Conservation (phyloP, 2,329 filamentous ascomycete species). For the Cercospora beticola region DNA sequence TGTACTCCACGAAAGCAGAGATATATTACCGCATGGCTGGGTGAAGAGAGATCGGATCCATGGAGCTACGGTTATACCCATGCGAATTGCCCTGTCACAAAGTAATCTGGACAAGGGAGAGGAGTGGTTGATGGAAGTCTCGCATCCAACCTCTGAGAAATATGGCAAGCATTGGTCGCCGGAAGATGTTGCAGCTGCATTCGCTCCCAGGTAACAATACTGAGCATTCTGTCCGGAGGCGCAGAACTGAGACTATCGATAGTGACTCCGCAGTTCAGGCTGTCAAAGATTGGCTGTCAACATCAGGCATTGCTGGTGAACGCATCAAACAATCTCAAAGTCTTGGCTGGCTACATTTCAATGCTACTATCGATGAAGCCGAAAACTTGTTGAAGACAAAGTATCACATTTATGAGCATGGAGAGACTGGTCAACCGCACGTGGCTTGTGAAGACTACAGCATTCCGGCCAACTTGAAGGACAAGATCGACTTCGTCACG, state of each 20-base stretch:
- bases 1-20: conserved; percentile 36
- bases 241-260: conserved; percentile 38
- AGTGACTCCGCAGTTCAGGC: conserved; percentile 38
- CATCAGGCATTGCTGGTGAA: conserved; percentile 35
- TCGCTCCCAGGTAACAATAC: conserved; percentile 26
- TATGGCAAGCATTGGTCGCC: conserved; percentile 47
- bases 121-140: conserved; percentile 35
- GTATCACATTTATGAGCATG: conserved; percentile 61
- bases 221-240: neutral
- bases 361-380: conserved; percentile 42
- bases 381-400: conserved; percentile 49
- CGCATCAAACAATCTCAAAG: conserved; percentile 39
- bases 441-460: conserved; percentile 48
- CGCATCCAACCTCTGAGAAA: conserved; percentile 41
- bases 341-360: conserved; percentile 47
- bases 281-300: conserved; percentile 43
- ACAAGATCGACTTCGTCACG: conserved; percentile 58
- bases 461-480: conserved; percentile 48
- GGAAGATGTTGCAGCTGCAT: conserved; percentile 32
- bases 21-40: conserved; percentile 30
- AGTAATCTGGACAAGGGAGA: conserved; percentile 29
- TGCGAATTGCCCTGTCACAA: conserved; percentile 31
- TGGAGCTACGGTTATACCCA: conserved; percentile 20
- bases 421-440: conserved; percentile 47
- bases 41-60: conserved; percentile 35